Conservation (phyloP, 129 eudicot genomes). For the Artemisia argyi region DNA sequence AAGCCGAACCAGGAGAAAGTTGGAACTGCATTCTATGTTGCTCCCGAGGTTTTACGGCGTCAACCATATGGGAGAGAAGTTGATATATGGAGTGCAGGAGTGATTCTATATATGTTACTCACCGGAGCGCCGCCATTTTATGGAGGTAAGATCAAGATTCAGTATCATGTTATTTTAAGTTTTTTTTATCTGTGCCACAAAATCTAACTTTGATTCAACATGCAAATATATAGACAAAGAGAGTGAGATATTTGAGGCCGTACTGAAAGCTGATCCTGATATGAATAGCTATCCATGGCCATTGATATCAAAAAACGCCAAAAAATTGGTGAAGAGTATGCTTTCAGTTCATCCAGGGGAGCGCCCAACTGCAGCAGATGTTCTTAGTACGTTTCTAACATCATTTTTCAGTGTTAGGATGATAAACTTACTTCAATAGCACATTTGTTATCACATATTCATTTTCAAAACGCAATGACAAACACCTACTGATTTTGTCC, state of each 20-base stretch:
- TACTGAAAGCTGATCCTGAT: conserved; percentile 17
- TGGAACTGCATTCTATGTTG: conserved; percentile 82
- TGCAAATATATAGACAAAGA: conserved; percentile 52
- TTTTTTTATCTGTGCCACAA: neutral
- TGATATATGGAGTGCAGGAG: conserved; percentile 49
- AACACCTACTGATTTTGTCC: too few species aligned
- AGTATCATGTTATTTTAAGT: neutral
- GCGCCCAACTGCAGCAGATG: too few species aligned
- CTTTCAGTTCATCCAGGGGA: too few species aligned
- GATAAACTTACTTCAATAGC: too few species aligned
- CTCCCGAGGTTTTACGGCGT: conserved; percentile 69
- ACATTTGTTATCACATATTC: too few species aligned
- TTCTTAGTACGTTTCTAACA: too few species aligned
- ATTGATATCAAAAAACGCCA: too few species aligned
- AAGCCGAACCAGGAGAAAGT: conserved; percentile 53
- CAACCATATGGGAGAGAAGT: conserved; percentile 62
- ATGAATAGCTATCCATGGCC: too few species aligned
- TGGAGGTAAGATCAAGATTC: too few species aligned
- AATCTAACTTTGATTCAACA: neutral
- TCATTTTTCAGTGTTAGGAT: too few species aligned
- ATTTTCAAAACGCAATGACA: too few species aligned
- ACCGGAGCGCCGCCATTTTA: conserved; percentile 8
- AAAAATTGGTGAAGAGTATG: too few species aligned
- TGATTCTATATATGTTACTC: conserved; percentile 53
- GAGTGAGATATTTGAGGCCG: conserved; percentile 57